These are phyloP conservation scores for Blastobotrys arbuscula DNA, from an alignment of 1,139 yeast genomes.

Conservation along the genomic window DNA sequence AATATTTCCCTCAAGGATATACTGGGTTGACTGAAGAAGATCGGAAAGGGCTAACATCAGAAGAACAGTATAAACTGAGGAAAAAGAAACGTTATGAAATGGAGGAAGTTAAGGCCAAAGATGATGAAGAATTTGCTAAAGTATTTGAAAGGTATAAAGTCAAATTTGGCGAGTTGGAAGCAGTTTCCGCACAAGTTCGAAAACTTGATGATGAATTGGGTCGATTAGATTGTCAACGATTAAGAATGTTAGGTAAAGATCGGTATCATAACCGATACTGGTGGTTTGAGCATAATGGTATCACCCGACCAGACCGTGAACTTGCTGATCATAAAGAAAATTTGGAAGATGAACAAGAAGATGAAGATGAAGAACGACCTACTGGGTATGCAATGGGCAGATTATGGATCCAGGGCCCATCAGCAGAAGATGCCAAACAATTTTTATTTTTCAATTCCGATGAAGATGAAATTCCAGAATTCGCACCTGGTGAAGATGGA, in stretches of 20 bases:
- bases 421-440: conserved; percentile 50
- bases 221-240: conserved; percentile 63
- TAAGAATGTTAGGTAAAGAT: conserved; percentile 75
- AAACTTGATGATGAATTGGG: conserved; percentile 36
- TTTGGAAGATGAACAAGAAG: conserved; percentile 18
- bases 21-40: conserved; percentile 15
- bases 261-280: conserved; percentile 81
- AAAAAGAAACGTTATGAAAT: conserved; percentile 41
- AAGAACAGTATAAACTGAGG: conserved; percentile 18
- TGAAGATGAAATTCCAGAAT: conserved; percentile 11
- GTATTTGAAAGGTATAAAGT: conserved; percentile 34
- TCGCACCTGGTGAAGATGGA: conserved; percentile 12
- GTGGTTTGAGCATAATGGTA: conserved; percentile 91
- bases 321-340: conserved; percentile 43
- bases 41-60: conserved; percentile 12
- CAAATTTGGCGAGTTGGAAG: conserved; percentile 19
- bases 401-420: conserved; percentile 92
- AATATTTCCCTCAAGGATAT: conserved; percentile 22
- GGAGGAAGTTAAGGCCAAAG: conserved; percentile 46
- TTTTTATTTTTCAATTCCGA: conserved; percentile 35
- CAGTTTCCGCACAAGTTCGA: conserved; percentile 24
- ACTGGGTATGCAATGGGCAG: conserved; percentile 81
- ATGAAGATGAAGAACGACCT: conserved; percentile 39
- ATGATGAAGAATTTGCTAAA: conserved; percentile 43
- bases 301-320: conserved; percentile 34